These are phyloP conservation scores for Xylaria venustula DNA, from an alignment of 495 filamentous ascomycete species.

Conservation along the genomic window DNA sequence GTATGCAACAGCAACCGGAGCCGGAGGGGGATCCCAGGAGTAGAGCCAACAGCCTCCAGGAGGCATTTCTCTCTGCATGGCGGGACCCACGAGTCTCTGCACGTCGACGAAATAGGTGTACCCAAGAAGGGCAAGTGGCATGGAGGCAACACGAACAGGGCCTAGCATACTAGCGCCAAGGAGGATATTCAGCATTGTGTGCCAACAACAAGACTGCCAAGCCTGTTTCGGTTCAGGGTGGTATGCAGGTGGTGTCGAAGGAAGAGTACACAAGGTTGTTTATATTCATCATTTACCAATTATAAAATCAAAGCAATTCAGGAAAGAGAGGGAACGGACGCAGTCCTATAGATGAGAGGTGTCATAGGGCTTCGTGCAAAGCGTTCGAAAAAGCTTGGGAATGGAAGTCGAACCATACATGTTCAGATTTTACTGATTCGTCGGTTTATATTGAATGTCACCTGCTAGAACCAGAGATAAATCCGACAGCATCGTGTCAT, in stretches of 20 bases:
- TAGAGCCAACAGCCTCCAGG: neutral
- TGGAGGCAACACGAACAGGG: slow-evolving; percentile 21
- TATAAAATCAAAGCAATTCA: neutral
- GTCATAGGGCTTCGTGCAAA: no score
- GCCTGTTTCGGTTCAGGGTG: slow-evolving; percentile 2
- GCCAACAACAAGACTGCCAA: slow-evolving; percentile 7
- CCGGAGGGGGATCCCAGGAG: neutral
- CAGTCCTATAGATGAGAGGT: neutral
- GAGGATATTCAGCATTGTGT: slow-evolving; percentile 2
- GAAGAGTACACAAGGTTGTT: neutral
- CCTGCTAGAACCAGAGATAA: slow-evolving; percentile 6
- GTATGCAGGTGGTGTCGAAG: neutral
- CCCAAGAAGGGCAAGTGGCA: slow-evolving; percentile 23
- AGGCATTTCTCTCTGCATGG: neutral
- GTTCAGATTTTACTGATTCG: no score
- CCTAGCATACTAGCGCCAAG: neutral
- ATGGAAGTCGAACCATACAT: neutral
- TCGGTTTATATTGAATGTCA: neutral
- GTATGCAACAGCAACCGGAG: slow-evolving; percentile 21
- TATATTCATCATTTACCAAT: neutral
- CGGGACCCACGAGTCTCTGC: slow-evolving; percentile 16
- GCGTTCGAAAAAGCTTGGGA: neutral
- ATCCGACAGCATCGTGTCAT: neutral
- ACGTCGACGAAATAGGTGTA: slow-evolving; percentile 28
- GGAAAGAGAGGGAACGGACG: neutral